Base-by-base conservation (phyloP, 1,284 basidiomycete species). In the Kalmanozyma brasiliensis region DNA sequence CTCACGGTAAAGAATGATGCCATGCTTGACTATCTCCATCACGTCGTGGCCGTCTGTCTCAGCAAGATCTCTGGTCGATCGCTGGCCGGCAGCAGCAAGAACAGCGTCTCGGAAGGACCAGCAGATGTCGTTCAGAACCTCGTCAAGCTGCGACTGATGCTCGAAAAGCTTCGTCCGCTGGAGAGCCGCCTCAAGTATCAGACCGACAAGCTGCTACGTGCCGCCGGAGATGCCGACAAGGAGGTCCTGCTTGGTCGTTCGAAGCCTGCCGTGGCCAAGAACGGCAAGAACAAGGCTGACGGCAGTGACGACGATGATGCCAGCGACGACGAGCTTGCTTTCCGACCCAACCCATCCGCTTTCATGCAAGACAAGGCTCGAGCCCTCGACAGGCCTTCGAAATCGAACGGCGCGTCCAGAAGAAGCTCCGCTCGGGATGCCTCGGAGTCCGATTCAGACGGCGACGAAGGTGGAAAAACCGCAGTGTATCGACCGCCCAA, bases 151-250 rank as follows among this genome's bases (percentile, higher is more conserved):
- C 58, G 79, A 1, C 51, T 81, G n/a, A 51, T 76, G 37, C 60
- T 81, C 17, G 85, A 86, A 52, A 86, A 85, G 74, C 81, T 85
- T 23, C 78, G 83, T 24, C 83, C 84, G 0, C 74, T 98, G 34
- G 94, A 98, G 83, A 86, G 86, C 52, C 89, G 91, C 77, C 90
- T 98, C 86, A 89, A 88, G 61, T 96, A 98, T 82, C 94, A 98
- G 82, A 92, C 98, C 77, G 94, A 97, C 77, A 97, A 98, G 82
- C 87, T 77, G 17, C 46, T 79, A 10, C 57, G 70, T 10, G 67
- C 79, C 4, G 75, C 74, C 5, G 74, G 61, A 3, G 73, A 66
- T 35, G 67, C 48, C 4, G 64, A 75, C 45, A 61, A 60, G 55
- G 64, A 65, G 34, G 40, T 56, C 7, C 34, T 62, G 7, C 46